Evolutionary conservation across 2,329 filamentous ascomycete genomes (phyloP).

Genomic region (Cladosporium halotolerans): DNA sequence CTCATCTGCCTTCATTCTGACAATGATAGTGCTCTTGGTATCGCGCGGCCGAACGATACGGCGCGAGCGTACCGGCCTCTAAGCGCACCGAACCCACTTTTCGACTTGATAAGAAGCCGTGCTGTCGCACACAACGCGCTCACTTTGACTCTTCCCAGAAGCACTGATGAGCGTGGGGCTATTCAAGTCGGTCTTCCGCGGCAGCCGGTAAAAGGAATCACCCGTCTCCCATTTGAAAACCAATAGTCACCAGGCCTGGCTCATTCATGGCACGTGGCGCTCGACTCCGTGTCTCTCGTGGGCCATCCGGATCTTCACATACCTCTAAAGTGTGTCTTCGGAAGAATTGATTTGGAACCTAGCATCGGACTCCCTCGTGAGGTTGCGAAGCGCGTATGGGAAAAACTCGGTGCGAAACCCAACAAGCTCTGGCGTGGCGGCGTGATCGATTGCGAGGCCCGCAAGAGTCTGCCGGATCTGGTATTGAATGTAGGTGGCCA

Average conservation of each 20-base stretch:
- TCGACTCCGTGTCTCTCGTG: not conserved
- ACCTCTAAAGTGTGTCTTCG: not conserved
- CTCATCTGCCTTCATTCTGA: not conserved
- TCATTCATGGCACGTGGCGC: not conserved
- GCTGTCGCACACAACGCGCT: not conserved
- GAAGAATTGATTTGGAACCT: not conserved
- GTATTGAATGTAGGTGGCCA: not conserved
- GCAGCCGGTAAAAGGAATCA: not conserved
- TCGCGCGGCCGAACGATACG: not conserved
- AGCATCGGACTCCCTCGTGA: not conserved
- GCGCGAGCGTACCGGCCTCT: not conserved
- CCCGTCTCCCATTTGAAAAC: not conserved
- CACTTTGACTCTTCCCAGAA: not conserved
- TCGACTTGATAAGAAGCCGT: not conserved
- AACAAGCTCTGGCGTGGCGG: conserved; percentile 1
- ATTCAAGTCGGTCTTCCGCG: not conserved
- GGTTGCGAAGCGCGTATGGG: not conserved
- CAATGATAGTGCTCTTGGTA: not conserved
- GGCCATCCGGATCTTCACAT: not conserved
- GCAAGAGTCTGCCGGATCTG: conserved; percentile 1
- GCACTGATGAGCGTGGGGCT: not conserved
- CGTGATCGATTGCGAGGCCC: not conserved
- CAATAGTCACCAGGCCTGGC: not conserved
- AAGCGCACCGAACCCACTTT: not conserved
- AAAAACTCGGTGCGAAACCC: not conserved